phyloP scores from a whole-genome alignment of 2,329 filamentous ascomycete species.

The Sporothrix curviconia region DNA sequence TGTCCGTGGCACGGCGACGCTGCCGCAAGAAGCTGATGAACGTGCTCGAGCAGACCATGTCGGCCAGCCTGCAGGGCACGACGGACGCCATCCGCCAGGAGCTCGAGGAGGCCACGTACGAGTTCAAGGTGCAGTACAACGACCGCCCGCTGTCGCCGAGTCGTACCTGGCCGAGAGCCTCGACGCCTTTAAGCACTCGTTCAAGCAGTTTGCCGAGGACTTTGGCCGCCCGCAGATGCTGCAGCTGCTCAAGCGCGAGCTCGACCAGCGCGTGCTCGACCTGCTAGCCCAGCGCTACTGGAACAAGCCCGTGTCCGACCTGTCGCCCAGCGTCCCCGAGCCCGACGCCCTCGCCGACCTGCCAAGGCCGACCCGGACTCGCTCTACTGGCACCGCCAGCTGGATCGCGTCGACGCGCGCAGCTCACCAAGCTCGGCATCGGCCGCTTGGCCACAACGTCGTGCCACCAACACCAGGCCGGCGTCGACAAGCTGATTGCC shows the following conservation, averaged over 20 bases:
- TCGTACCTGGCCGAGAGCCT: constrained; percentile 93
- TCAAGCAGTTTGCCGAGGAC: constrained; percentile 83
- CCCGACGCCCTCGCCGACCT: constrained; percentile 69
- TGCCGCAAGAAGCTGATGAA: constrained; percentile 96
- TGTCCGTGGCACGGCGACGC: constrained; percentile 77
- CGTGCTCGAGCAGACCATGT: constrained; percentile 95
- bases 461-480: constrained; percentile 78
- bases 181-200: constrained; percentile 95
- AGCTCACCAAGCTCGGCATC: constrained; percentile 88
- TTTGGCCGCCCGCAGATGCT: constrained; percentile 89
- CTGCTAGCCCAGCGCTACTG: constrained; percentile 89
- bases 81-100: constrained; percentile 91
- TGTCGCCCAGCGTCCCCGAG: constrained; percentile 60
- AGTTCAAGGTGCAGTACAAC: constrained; percentile 99
- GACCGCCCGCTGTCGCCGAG: constrained; percentile 87
- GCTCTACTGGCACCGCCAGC: constrained; percentile 86
- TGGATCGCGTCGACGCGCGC: constrained; percentile 86
- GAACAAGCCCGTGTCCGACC: constrained; percentile 89
- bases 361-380: constrained; percentile 76
- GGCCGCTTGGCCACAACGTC: constrained; percentile 83
- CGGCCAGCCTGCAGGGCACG: constrained; percentile 79
- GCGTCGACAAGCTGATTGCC: constrained; percentile 71
- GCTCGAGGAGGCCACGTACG: constrained; percentile 91
- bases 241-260: constrained; percentile 79
- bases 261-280: constrained; percentile 92